Base-by-base conservation (phyloP, 768 basidiomycete genomes). In the Macrolepiota albuminosa region DNA sequence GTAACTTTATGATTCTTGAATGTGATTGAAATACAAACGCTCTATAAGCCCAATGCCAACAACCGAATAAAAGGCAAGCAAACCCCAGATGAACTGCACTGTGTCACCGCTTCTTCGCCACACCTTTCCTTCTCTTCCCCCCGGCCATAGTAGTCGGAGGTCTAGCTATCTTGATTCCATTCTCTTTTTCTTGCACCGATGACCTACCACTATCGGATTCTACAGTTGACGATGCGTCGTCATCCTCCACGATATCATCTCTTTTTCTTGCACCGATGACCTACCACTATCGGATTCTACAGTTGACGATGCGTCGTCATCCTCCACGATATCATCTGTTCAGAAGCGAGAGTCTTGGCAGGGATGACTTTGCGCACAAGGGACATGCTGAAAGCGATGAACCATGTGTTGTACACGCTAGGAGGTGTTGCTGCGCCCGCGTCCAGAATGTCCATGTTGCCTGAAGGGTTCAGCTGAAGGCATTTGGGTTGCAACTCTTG, bases 341-440 rank as follows among this genome's bases (percentile, higher is more conserved):
- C 67, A 11, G 61, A 61, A 4, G 59, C 21, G 14, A 60, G 54
- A 4, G 61, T 59, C 48, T 63, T 70, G 3, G 63, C 47, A n/a
- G 69, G 71, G 21, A 69, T 61, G 37, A 69, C 59, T 56, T 72
- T 75, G 46, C 57, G 33, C 57, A 70, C 63, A 31, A 78, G 65
- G 6, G 67, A 73, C 58, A 65, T 71, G 60, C 81, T 62, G 29
- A 89, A 70, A 14, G 76, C 67, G 60, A 86, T 65, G 66, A 88
- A 86, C 92, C 92, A 95, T 4, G 91, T 93, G 54, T 80, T 76
- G 36, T 69, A 70, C 33, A 91, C 63, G 7, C 81, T 76, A n/a
- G 92, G 87, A 4, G 73, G 73, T 2, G 71, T 72, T 18, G 84
- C 88, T 4, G 85, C 81, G 29, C 78, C 81, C 40, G 80, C 75